Base-by-base conservation (phyloP, 805 yeast species). In the Wickerhamiella occidentalis region DNA sequence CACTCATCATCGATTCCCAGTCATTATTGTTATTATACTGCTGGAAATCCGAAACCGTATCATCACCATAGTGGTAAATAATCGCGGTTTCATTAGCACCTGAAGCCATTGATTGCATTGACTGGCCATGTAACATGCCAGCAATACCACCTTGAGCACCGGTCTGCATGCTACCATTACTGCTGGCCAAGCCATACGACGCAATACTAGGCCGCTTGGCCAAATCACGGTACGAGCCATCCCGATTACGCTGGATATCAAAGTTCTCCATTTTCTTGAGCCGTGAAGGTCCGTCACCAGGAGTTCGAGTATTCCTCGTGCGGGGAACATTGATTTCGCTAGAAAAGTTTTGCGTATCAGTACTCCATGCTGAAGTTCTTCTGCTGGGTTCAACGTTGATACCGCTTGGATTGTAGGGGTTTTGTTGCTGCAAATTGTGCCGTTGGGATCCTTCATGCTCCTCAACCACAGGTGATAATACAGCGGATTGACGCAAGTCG, bases 1-100 rank as follows among this genome's bases (percentile, higher is more conserved):
- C 41, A 3, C 51, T 53, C 6, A 40, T 23, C 13, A 36, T 23
- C 2, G 46, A 37, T 22, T 47, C 55, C 43, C 51, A 47, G 23
- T 28, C 21, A 26, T 23, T 23, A 22, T 38, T 35, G n/a, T 30
- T 29, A 23, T 23, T 23, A 23, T 25, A 23, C 2, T 35, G 43
- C 23, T 9, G 22, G 15, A 18, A 29, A 13, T 25, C 35, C 5
- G 50, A 15, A 2, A 18, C 33, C 3, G 46, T 28, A 17, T 38
- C 36, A 7, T 15, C 46, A 9, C 46, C 46, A 11, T 28, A 29
- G 11, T 18, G 43, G 28, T 45, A 45, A 5, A 45, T 25, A 37
- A 45, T 45, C 2, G 48, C 48, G 3, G 48, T 45, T 18, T 37
- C 48, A 18, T 45, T 35, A 5, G 40, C 48, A 11, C 38, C 38